Evolutionary conservation across 441 rosid species (phyloP).

Genomic region (Pelargonium fulgidum): DNA sequence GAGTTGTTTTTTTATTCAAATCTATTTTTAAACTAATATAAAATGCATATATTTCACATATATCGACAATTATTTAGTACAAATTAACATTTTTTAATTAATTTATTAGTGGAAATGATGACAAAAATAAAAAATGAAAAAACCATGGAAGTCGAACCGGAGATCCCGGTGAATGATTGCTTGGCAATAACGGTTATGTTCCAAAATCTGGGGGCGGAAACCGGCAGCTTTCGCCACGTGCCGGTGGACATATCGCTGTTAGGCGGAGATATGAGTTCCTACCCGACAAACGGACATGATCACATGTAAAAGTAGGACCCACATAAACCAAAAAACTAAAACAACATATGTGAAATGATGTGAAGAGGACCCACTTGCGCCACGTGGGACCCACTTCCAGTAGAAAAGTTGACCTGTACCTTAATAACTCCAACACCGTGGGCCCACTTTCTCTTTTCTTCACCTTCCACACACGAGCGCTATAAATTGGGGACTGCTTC

Average conservation of each 20-base stretch:
- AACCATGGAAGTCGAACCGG: neutral
- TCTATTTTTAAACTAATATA: no score
- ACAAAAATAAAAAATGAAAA: no score
- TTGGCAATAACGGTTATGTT: neutral
- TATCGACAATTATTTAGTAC: no score
- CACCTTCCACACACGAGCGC: constrained; percentile 12
- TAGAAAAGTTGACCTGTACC: constrained; percentile 26
- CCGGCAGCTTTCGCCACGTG: neutral
- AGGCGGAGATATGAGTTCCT: no score
- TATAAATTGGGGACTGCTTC: no score
- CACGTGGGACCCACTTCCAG: constrained; percentile 22
- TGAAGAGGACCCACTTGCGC: neutral
- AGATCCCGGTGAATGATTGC: neutral
- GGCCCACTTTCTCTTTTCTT: constrained; percentile 12
- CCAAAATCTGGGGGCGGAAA: neutral
- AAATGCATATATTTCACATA: no score
- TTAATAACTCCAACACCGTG: constrained; percentile 25
- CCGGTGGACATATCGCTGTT: neutral
- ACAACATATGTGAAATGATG: neutral
- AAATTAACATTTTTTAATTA: no score
- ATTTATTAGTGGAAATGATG: no score
- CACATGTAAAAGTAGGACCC: neutral
- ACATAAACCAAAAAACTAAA: neutral
- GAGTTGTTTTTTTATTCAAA: no score
- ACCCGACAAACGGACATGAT: neutral